phyloP scores from a whole-genome alignment of 1,284 basidiomycete species.

The Trametes pubescens region DNA sequence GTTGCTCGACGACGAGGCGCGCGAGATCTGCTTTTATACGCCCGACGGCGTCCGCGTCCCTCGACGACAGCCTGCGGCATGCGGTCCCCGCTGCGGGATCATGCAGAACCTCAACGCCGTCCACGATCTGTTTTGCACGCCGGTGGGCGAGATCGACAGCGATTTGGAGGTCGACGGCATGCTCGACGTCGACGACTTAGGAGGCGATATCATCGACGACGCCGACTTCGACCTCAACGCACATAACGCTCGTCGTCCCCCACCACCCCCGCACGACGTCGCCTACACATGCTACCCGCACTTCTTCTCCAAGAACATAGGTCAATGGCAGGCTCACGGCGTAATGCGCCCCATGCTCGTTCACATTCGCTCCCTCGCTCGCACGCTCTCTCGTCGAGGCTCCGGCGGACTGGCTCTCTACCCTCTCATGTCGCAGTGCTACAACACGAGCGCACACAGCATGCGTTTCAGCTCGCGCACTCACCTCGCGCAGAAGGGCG shows the following conservation, averaged over 20 bases:
- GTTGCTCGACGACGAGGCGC: not conserved
- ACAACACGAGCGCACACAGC: conserved; percentile 6
- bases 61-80: not conserved
- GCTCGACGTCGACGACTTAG: not conserved
- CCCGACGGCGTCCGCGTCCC: not conserved
- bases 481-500: not conserved
- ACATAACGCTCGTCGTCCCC: not conserved
- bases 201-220: not conserved
- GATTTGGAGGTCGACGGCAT: not conserved
- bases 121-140: not conserved
- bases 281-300: not conserved
- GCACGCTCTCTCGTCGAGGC: not conserved
- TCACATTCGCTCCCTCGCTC: not conserved
- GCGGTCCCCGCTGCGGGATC: not conserved
- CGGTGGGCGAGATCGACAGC: not conserved
- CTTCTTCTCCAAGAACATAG: conserved; percentile 4
- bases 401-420: not conserved
- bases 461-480: not conserved
- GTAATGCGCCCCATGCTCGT: not conserved
- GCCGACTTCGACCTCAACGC: conserved; percentile 3
- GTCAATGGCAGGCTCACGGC: conserved; percentile 2
- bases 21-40: not conserved
- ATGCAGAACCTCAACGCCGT: conserved; percentile 7
- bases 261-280: not conserved
- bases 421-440: conserved; percentile 4